Conservation (phyloP, 805 yeast genomes). For the Cyberlindnera maclurae region DNA sequence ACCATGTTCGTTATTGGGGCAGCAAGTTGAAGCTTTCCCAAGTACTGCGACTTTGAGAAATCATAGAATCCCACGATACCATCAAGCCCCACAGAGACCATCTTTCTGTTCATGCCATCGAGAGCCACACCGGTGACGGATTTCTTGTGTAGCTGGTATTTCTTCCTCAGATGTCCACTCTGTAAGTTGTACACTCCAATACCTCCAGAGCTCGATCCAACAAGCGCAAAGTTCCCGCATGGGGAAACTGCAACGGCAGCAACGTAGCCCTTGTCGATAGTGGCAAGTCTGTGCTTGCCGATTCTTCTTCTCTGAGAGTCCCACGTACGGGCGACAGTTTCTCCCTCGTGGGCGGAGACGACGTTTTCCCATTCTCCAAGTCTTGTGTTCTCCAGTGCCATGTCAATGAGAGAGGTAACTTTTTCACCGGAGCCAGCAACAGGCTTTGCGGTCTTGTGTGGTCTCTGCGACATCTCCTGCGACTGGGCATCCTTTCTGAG, state of each 20-base stretch:
- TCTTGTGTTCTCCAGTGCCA: slow-evolving; percentile 68
- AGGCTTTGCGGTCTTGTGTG: slow-evolving; percentile 37
- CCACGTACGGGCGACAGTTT: slow-evolving; percentile 86
- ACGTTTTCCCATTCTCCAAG: slow-evolving; percentile 93
- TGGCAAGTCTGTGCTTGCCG: slow-evolving; percentile 62
- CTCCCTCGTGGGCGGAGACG: slow-evolving; percentile 81
- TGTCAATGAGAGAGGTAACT: slow-evolving; percentile 65
- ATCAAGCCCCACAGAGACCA: slow-evolving; percentile 85
- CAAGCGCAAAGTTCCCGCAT: slow-evolving; percentile 92
- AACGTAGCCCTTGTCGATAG: slow-evolving; percentile 73
- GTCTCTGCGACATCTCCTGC: slow-evolving; percentile 81
- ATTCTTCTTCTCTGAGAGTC: slow-evolving; percentile 69
- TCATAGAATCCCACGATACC: slow-evolving; percentile 85
- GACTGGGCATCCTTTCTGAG: slow-evolving; percentile 94
- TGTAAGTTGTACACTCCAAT: slow-evolving; percentile 85
- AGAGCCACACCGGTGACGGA: slow-evolving; percentile 84
- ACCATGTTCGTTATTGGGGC: slow-evolving; percentile 74
- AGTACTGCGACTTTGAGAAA: slow-evolving; percentile 60
- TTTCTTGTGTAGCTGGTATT: slow-evolving; percentile 62
- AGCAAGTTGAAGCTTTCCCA: slow-evolving; percentile 60
- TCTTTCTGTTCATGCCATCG: slow-evolving; percentile 83
- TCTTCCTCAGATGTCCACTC: slow-evolving; percentile 76
- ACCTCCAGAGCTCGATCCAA: slow-evolving; percentile 84
- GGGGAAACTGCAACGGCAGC: slow-evolving; percentile 74
- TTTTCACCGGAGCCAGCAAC: slow-evolving; percentile 62